phyloP scores from a whole-genome alignment of 441 rosid genomes.

The Metrosideros polymorpha region DNA sequence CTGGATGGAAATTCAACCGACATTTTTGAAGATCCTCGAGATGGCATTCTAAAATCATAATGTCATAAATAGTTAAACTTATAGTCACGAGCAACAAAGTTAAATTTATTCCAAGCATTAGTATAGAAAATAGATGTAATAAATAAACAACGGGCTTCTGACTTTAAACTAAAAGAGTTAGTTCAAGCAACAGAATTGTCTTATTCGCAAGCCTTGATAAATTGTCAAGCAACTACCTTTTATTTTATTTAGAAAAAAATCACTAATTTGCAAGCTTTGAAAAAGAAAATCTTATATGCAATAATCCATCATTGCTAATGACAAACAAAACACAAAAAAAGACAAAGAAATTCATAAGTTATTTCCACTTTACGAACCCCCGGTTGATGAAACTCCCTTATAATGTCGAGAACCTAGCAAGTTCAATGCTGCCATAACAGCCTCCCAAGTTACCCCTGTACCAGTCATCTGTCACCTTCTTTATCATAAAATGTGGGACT shows the following conservation, averaged over 20 bases:
- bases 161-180: not conserved
- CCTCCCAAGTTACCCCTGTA: no score
- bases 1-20: not conserved
- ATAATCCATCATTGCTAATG: no score
- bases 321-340: no score
- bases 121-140: not conserved
- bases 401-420: no score
- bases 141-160: not conserved
- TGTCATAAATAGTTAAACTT: not conserved
- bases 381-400: no score
- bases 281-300: no score
- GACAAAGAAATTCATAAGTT: no score
- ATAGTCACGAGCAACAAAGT: not conserved
- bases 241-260: no score
- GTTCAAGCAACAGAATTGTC: not conserved
- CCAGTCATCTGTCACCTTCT: no score
- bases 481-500: no score
- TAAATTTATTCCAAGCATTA: not conserved
- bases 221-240: not conserved
- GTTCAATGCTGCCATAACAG: no score
- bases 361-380: no score
- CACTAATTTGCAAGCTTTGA: not conserved
- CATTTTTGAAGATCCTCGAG: not conserved
- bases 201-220: not conserved
- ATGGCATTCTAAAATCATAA: not conserved